Conservation (phyloP, 1,284 basidiomycete species). For the Pascua sp. region DNA sequence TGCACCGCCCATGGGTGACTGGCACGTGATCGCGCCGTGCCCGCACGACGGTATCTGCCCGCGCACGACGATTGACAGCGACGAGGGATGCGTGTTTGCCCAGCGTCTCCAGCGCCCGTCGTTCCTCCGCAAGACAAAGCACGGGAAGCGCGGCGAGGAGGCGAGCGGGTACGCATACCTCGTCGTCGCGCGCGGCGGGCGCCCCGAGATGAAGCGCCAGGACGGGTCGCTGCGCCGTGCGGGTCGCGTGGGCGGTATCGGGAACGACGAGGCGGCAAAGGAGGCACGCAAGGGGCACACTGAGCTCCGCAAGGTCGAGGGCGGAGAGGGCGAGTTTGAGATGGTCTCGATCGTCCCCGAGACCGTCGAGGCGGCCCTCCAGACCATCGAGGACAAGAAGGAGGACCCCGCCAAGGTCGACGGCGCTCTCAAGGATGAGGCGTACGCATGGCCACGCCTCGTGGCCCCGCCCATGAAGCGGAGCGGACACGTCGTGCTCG, state of each 20-base stretch:
- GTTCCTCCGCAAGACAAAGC: conserved; percentile 83
- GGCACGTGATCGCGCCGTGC: conserved; percentile 59
- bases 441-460: conserved; percentile 84
- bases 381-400: background rate
- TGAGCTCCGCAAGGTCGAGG: conserved; percentile 36
- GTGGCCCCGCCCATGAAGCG: conserved; percentile 86
- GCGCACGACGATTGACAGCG: conserved; percentile 49
- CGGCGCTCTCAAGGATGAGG: conserved; percentile 39
- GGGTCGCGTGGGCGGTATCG: conserved; percentile 37
- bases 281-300: conserved; percentile 17
- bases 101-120: conserved; percentile 81
- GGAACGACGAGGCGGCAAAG: conserved; percentile 31
- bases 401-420: conserved; percentile 16
- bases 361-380: background rate
- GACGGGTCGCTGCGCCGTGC: background rate
- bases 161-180: conserved; percentile 87
- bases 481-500: conserved; percentile 88
- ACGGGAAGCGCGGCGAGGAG: conserved; percentile 76
- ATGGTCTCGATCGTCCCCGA: conserved; percentile 15
- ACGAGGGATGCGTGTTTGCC: conserved; percentile 71
- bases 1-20: conserved; percentile 5
- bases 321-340: conserved; percentile 29
- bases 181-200: conserved; percentile 72
- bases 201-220: conserved; percentile 52
- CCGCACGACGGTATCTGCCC: conserved; percentile 89